These are phyloP conservation scores for Pseudogymnoascus sp. DNA, from an alignment of 2,329 filamentous ascomycete genomes.

Conservation along the genomic window DNA sequence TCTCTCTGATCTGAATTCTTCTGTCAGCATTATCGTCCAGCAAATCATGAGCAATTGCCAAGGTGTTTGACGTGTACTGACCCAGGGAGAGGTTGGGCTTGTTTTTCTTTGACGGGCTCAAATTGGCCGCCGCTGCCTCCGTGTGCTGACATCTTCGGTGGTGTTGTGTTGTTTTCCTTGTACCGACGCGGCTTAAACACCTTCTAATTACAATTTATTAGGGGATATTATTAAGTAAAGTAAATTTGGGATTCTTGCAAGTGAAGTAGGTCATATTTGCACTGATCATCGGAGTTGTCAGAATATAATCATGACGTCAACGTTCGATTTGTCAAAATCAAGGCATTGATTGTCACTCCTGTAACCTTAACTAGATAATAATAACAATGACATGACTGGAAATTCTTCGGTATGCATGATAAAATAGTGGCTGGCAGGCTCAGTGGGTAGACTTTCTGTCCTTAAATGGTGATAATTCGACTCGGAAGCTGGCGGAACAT, in stretches of 20 bases:
- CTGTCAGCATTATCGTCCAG: background rate
- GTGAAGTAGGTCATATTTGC: background rate
- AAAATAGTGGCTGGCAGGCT: background rate
- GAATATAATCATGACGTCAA: background rate
- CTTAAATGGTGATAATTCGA: background rate
- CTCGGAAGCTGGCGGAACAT: background rate
- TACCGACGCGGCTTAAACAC: background rate
- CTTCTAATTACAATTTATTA: background rate
- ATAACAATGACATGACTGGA: background rate
- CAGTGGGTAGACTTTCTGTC: background rate
- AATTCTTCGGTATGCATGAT: background rate
- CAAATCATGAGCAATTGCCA: background rate
- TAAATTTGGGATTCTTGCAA: background rate
- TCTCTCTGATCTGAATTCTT: background rate
- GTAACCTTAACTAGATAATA: background rate
- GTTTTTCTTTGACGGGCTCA: constrained; percentile 1
- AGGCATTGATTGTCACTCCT: background rate
- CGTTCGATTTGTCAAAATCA: background rate
- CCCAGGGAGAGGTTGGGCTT: constrained; percentile 4
- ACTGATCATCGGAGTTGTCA: background rate
- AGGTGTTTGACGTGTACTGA: background rate
- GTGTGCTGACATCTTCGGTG: background rate
- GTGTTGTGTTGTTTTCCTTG: background rate
- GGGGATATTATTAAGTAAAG: background rate
- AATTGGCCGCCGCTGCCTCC: background rate